Evolutionary conservation across 768 basidiomycete species (phyloP).

Genomic region (Kwoniella botswanensis): DNA sequence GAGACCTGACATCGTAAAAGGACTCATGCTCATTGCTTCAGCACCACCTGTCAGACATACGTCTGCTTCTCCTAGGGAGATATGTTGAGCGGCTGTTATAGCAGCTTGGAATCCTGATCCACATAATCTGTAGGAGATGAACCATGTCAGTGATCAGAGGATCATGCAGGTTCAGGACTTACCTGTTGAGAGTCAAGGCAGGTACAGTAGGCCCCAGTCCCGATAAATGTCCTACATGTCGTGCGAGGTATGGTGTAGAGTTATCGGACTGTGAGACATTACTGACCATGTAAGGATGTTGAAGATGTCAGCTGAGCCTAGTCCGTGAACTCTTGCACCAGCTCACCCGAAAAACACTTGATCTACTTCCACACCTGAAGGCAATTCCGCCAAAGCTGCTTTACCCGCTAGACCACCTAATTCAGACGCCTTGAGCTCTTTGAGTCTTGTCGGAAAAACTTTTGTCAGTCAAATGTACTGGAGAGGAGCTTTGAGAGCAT

Average conservation of each 20-base stretch:
- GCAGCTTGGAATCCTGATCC: conserved; percentile 60
- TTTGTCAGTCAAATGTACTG: too few relatives aligned
- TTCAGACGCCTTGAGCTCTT: conserved; percentile 56
- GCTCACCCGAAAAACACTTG: conserved; percentile 60
- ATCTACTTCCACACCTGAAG: conserved; percentile 57
- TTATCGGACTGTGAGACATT: conserved; percentile 59
- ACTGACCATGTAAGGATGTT: conserved; percentile 26
- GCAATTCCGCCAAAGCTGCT: conserved; percentile 59
- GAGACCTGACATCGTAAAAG: conserved; percentile 56
- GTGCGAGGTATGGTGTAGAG: conserved; percentile 58
- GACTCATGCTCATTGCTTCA: conserved; percentile 57
- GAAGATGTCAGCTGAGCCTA: background rate
- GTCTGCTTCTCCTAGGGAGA: conserved; percentile 58
- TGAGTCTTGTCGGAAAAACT: too few relatives aligned
- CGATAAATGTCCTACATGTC: conserved; percentile 60
- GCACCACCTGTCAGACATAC: conserved; percentile 59
- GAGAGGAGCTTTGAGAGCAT: too few relatives aligned
- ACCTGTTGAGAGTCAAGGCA: conserved; percentile 59
- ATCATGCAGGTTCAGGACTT: conserved; percentile 6
- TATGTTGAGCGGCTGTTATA: conserved; percentile 59
- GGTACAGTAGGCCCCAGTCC: conserved; percentile 57
- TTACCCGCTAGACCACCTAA: conserved; percentile 59
- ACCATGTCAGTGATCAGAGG: background rate
- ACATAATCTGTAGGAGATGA: conserved; percentile 50
- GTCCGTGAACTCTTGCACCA: background rate